Evolutionary conservation across 1,139 yeast genomes (phyloP).

Genomic region (Candida sanyaensis): DNA sequence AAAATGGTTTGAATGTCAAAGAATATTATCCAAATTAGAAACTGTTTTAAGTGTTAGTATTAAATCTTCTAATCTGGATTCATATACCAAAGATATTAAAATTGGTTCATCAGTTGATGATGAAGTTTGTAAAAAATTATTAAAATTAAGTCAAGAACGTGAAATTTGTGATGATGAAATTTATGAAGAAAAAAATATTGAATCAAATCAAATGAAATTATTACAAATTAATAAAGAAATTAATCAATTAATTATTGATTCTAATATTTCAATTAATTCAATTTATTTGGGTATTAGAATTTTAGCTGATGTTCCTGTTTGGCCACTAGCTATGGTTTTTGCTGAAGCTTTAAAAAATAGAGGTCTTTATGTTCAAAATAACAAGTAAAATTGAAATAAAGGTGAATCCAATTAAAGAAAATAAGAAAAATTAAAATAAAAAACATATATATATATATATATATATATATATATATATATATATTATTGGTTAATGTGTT

Average conservation of each 20-base stretch:
- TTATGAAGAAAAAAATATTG: slow-evolving; percentile 10
- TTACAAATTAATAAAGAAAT: slow-evolving; percentile 24
- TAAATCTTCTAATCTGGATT: slow-evolving; percentile 50
- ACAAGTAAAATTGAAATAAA: neutral
- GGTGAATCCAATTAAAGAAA: neutral
- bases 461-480: too few relatives aligned
- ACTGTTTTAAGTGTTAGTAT: slow-evolving; percentile 34
- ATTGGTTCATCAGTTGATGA: slow-evolving; percentile 5
- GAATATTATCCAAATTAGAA: slow-evolving; percentile 57
- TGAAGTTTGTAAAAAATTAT: slow-evolving; percentile 5
- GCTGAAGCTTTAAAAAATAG: slow-evolving; percentile 75
- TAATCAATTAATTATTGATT: slow-evolving; percentile 33
- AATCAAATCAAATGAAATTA: slow-evolving; percentile 9
- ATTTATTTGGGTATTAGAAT: slow-evolving; percentile 70
- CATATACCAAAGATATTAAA: slow-evolving; percentile 35
- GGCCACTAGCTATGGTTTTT: slow-evolving; percentile 77
- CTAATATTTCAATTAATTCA: slow-evolving; percentile 56
- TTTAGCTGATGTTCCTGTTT: slow-evolving; percentile 78
- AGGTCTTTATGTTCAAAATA: slow-evolving; percentile 38
- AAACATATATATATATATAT: too few relatives aligned
- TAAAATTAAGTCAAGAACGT: slow-evolving; percentile 12
- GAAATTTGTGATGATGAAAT: slow-evolving; percentile 15
- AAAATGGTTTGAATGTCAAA: slow-evolving; percentile 53
- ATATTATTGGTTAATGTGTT: too few relatives aligned
- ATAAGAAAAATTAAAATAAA: too few relatives aligned